A percentile compares a stretch with the other conserved stretches of the same genome.
Evolutionary conservation across 129 eudicot genomes (phyloP).

Genomic region (Lonicera japonica): DNA sequence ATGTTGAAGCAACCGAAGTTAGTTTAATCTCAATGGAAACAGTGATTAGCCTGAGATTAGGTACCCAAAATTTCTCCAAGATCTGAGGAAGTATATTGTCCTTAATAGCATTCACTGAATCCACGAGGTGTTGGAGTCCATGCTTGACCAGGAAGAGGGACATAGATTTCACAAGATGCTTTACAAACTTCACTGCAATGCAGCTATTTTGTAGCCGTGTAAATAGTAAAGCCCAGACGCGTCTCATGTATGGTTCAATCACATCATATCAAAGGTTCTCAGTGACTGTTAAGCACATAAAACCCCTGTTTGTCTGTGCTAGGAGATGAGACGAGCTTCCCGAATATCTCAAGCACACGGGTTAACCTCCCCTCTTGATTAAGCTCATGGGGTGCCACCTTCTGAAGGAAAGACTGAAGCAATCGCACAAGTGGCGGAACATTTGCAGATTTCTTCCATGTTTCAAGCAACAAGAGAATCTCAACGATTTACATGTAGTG

Average conservation of each 20-base stretch:
- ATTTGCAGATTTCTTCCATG: conserved; percentile 82
- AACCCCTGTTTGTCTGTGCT: conserved; percentile 91
- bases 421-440: conserved; percentile 94
- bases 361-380: conserved; percentile 57
- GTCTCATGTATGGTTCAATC: conserved; percentile 46
- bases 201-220: conserved; percentile 47
- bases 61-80: conserved; percentile 79
- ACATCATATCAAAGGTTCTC: conserved; percentile 90
- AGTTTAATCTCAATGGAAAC: conserved; percentile 73
- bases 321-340: conserved; percentile 53
- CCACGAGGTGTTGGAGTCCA: conserved; percentile 57
- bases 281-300: conserved; percentile 81
- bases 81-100: conserved; percentile 45
- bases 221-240: conserved; percentile 64
- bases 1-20: conserved; percentile 82
- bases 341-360: conserved; percentile 71
- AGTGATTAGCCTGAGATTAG: conserved; percentile 65
- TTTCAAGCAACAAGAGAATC: conserved; percentile 59
- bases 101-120: conserved; percentile 65
- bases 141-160: conserved; percentile 84
- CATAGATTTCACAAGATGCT: conserved; percentile 70
- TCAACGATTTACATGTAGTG: conserved; percentile 83
- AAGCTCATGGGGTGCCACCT: conserved; percentile 80
- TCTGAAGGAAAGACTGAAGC: conserved; percentile 90
- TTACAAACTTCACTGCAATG: conserved; percentile 55